Evolutionary conservation across 495 filamentous ascomycete genomes (phyloP).

Genomic region (Chaetomium cochliodes): DNA sequence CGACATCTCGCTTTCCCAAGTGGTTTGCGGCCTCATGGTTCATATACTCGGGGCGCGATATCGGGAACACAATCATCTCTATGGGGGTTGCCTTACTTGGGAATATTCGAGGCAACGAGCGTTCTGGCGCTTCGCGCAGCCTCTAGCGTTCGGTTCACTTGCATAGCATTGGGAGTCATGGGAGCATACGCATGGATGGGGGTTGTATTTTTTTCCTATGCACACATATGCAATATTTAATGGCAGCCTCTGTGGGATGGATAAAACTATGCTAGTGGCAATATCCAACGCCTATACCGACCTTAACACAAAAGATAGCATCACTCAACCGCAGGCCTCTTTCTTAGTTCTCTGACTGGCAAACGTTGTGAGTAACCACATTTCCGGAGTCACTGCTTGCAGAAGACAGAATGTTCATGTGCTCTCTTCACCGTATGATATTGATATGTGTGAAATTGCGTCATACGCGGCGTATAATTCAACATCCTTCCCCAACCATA

Average conservation of each 20-base stretch:
- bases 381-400: background rate
- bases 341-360: too few relatives aligned
- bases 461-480: too few relatives aligned
- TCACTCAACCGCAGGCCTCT: background rate
- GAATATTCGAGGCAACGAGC: background rate
- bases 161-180: conserved; percentile 9
- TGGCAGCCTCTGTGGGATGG: background rate
- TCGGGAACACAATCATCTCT: background rate
- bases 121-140: background rate
- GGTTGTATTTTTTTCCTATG: background rate
- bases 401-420: too few relatives aligned
- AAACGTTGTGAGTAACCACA: too few relatives aligned
- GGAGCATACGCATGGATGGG: background rate
- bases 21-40: background rate
- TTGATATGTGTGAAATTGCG: too few relatives aligned
- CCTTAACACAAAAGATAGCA: background rate
- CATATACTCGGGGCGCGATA: background rate
- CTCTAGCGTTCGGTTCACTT: background rate
- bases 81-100: background rate
- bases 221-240: background rate
- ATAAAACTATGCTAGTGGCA: background rate
- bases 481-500: too few relatives aligned
- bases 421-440: too few relatives aligned
- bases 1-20: background rate
- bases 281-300: background rate